Base-by-base conservation (phyloP, 148 eudicot species). In the Oxyria digyna region DNA sequence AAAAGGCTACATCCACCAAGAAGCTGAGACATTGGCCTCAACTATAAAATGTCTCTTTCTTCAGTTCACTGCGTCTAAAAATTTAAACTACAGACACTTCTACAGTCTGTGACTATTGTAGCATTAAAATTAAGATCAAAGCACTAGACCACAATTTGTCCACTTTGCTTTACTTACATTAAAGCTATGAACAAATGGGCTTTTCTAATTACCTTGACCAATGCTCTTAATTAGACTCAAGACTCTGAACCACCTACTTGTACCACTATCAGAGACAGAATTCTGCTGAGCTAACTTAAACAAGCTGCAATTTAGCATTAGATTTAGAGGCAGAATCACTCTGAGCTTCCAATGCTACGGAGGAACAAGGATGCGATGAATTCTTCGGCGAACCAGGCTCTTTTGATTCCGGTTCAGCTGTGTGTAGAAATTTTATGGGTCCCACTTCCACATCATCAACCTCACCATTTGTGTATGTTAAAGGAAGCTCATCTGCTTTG, bases 111-210 rank as follows among this genome's bases (percentile, higher is more conserved):
- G 27, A 59, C 64, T 59, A 29, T 31, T 29, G 65, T 10, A 59
- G 20, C 38, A 59, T 59, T 38, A 38, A 38, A 35, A 38, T 38
- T 38, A 59, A 59, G 13, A 24, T 20, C 12, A 59, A 59, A 59
- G 35, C 65, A 59, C 63, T 59, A 59, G 65, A 59, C 65, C 37
- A 27, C 65, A 15, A 59, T 29, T 59, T 59, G 38, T 59, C 62
- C 62, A 54, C 62, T 26, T 54, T 24, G 29, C 18, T 29, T 38
- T 59, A 31, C 65, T 59, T 59, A 59, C 65, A 59, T 27, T 59
- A 38, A 29, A 59, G 65, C 65, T 13, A 2, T 59, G 65, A 59
- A 59, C 37, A 59, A 29, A 59, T 26, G 37, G 65, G 65, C 14
- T 57, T 59, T 18, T n/a, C 65, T 59, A 59, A 59, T 4, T 31